Conservation (phyloP, 495 filamentous ascomycete species). For the Penicillium cosmopolitanum region DNA sequence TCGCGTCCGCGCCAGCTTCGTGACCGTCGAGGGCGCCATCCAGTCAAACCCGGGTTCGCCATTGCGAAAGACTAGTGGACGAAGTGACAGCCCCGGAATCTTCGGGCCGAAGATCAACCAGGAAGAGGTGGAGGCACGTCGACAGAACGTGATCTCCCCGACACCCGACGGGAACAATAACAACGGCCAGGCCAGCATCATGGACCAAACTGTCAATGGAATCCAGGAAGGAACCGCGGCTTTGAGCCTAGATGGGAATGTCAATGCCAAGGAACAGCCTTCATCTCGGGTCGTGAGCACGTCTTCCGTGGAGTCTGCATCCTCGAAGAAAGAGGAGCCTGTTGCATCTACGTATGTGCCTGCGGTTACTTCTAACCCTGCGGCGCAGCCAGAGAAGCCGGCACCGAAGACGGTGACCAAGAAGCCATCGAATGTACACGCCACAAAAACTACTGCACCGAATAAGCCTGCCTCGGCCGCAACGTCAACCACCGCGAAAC, state of each 20-base stretch:
- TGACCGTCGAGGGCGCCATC: slow-evolving; percentile 66
- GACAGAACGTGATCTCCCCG: slow-evolving; percentile 35
- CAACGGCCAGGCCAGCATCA: slow-evolving; percentile 19
- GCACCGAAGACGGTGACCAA: slow-evolving; percentile 42
- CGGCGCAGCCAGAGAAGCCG: slow-evolving; percentile 21
- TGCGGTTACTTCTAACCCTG: background rate
- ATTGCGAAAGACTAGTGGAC: slow-evolving; percentile 40
- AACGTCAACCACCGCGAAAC: slow-evolving; percentile 31
- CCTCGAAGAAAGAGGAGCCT: slow-evolving; percentile 26
- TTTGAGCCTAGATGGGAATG: slow-evolving; percentile 10
- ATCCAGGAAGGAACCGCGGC: slow-evolving; percentile 6
- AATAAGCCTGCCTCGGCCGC: slow-evolving; percentile 26
- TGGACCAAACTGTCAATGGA: slow-evolving; percentile 19
- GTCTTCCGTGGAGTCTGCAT: slow-evolving; percentile 16
- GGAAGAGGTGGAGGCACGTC: slow-evolving; percentile 33
- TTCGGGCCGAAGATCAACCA: slow-evolving; percentile 41
- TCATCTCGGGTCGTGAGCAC: slow-evolving; percentile 7
- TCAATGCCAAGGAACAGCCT: slow-evolving; percentile 13
- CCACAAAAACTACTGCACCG: slow-evolving; percentile 43
- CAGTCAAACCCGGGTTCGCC: slow-evolving; percentile 39
- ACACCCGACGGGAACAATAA: slow-evolving; percentile 28
- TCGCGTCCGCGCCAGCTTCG: slow-evolving; percentile 82
- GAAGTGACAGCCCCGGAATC: slow-evolving; percentile 38
- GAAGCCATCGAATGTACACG: slow-evolving; percentile 44
- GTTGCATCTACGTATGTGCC: slow-evolving; percentile 1